Percentiles rank a stretch among this genome's conserved stretches.
Conservation (phyloP, 139 green algal species). For the Chlamydomonas applanata region DNA sequence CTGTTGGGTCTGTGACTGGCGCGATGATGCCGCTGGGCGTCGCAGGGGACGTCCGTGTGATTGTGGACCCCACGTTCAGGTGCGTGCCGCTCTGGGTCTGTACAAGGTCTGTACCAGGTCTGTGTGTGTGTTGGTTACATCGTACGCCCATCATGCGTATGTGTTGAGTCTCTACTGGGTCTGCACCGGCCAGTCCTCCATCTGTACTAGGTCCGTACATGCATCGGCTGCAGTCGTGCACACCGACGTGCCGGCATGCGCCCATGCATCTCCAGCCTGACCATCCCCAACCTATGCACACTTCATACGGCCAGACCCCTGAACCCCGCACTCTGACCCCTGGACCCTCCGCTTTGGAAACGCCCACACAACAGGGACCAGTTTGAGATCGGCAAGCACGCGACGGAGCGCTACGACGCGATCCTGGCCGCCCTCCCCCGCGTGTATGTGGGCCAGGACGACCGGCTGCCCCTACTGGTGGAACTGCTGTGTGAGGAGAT, state of each 20-base stretch:
- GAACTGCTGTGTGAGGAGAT: conserved; percentile 57
- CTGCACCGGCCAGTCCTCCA: too few species aligned
- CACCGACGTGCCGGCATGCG: too few species aligned
- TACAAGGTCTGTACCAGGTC: too few species aligned
- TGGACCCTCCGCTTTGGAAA: too few species aligned
- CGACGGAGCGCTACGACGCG: conserved; percentile 42
- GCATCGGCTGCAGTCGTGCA: too few species aligned
- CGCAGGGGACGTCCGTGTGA: not conserved
- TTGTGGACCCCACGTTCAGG: not conserved
- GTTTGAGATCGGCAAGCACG: conserved; percentile 49
- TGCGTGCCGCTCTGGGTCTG: not conserved
- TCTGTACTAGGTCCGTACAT: too few species aligned
- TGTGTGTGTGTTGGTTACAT: too few species aligned
- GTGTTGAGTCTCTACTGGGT: too few species aligned
- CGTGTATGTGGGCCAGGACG: conserved; percentile 60
- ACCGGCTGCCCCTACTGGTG: conserved; percentile 46
- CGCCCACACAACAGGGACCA: conserved; percentile 56
- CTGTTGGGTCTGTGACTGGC: not conserved
- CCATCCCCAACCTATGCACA: conserved; percentile 28
- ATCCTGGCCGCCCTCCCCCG: conserved; percentile 36
- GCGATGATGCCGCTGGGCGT: not conserved
- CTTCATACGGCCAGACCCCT: too few species aligned
- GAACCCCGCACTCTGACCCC: too few species aligned
- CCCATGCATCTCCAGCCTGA: conserved; percentile 1
- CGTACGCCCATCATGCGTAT: too few species aligned